These are phyloP conservation scores for Xylariaceae sp. DNA, from an alignment of 2,329 filamentous ascomycete species.

Conservation along the genomic window DNA sequence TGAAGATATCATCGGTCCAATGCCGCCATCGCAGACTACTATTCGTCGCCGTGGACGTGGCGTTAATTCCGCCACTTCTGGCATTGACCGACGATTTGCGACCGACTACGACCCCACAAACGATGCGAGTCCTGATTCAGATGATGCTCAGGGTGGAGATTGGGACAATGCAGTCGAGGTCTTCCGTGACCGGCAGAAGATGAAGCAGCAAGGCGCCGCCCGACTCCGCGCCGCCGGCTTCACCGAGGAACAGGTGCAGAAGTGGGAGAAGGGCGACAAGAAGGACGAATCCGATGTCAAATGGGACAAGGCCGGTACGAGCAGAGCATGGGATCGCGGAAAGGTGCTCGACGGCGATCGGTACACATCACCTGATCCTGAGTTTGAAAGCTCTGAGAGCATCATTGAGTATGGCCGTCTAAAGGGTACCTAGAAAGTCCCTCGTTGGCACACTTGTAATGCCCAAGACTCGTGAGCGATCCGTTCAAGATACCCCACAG, in stretches of 20 bases:
- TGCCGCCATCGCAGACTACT: slow-evolving; percentile 47
- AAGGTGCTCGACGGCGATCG: slow-evolving; percentile 38
- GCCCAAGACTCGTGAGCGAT: too few relatives aligned
- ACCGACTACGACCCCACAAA: slow-evolving; percentile 56
- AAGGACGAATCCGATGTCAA: slow-evolving; percentile 63
- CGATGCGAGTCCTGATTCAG: slow-evolving; percentile 48
- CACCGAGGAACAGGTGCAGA: slow-evolving; percentile 68
- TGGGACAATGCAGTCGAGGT: slow-evolving; percentile 82
- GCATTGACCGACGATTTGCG: slow-evolving; percentile 80
- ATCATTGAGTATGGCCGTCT: slow-evolving; percentile 5
- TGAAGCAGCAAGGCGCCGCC: slow-evolving; percentile 72
- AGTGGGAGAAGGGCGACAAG: slow-evolving; percentile 65
- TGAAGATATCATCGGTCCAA: slow-evolving; percentile 74
- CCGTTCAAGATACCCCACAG: too few relatives aligned
- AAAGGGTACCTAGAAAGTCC: slow-evolving; percentile 12
- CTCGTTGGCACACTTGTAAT: too few relatives aligned
- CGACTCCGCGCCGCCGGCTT: slow-evolving; percentile 77
- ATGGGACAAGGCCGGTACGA: slow-evolving; percentile 69
- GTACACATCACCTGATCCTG: slow-evolving; percentile 10
- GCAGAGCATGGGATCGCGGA: slow-evolving; percentile 59
- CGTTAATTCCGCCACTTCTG: slow-evolving; percentile 56
- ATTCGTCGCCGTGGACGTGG: slow-evolving; percentile 69
- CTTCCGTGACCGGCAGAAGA: slow-evolving; percentile 74
- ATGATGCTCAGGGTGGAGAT: slow-evolving; percentile 54
- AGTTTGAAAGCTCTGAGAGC: slow-evolving; percentile 5